Base-by-base conservation (phyloP, 2,329 filamentous ascomycete species). In the Nakataea oryzae region DNA sequence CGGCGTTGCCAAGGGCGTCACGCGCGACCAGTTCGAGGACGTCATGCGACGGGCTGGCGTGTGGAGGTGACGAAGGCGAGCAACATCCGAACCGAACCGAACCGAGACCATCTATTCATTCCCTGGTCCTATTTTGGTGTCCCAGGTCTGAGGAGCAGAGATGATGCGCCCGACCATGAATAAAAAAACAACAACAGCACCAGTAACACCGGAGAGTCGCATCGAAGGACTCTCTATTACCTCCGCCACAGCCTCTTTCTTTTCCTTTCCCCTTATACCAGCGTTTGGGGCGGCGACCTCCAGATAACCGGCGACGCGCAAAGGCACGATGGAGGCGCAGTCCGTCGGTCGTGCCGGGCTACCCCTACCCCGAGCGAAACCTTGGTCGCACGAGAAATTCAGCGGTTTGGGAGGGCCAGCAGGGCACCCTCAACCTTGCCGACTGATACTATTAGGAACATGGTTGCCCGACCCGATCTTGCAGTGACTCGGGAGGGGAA, bases 11-110 rank as follows among this genome's bases (percentile, higher is more conserved):
- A 82, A 79, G 62, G 91, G 89, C 9, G 93, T 96, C 12, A 84
- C 79, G 54, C 79, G 87, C 70, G 87, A 89, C 61, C 91, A 97
- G 70, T 96, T 96, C 75, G 88, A 92, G 74, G 84, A 84, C 62
- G 90, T 96, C 6, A 93, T 96, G 91, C 84, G 81, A 66, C 81
- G 89, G 68, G 93, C 92, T 7, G 92, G 92, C 1, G 86, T 93
- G 50, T 93, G 93, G 82, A 86, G 85, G 73, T 88, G 80, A 87
- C 7, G 50, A 41, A 17, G 14, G 7, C 2, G 41, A n/a, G 14
- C 5, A 9, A n/a, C 41, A n/a, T 50, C 41, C 17, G 41, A 50
- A 50, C 3, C 34, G n/a, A n/a, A n/a, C 13, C 14, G 2, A 13
- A 21, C 34, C 17, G 13, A 8, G 41, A n/a, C n/a, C 41, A n/a